Percentiles rank a stretch among this genome's conserved stretches.
phyloP scores from a whole-genome alignment of 805 yeast species.

The Clavispora asparagi region DNA sequence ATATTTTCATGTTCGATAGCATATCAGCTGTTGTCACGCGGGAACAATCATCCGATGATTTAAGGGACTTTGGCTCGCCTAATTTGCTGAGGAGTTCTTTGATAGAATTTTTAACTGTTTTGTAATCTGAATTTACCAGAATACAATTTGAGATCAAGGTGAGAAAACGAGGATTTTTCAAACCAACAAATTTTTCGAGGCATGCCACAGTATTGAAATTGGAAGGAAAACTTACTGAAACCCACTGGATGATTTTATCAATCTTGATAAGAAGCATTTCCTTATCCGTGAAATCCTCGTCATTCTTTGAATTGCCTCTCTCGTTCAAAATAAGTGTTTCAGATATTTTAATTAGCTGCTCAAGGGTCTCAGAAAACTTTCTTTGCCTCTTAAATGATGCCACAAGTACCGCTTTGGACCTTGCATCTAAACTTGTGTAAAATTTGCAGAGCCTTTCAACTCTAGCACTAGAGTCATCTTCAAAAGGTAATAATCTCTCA shows the following conservation, averaged over 20 bases:
- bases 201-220: constrained; percentile 43
- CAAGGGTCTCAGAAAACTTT: constrained; percentile 49
- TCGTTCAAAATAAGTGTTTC: constrained; percentile 37
- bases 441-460: constrained; percentile 51
- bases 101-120: constrained; percentile 54
- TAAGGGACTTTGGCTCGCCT: constrained; percentile 46
- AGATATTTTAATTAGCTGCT: constrained; percentile 36
- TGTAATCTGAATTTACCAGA: constrained; percentile 54
- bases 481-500: constrained; percentile 56
- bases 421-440: constrained; percentile 45
- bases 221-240: constrained; percentile 53
- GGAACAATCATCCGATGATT: constrained; percentile 21
- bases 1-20: constrained; percentile 47
- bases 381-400: constrained; percentile 70
- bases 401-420: constrained; percentile 56
- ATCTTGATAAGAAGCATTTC: constrained; percentile 28
- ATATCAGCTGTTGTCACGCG: constrained; percentile 44
- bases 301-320: constrained; percentile 22
- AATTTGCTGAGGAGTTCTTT: constrained; percentile 58
- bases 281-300: constrained; percentile 5
- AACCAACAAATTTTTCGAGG: constrained; percentile 45
- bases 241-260: constrained; percentile 57
- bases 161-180: constrained; percentile 56
- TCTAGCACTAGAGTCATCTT: constrained; percentile 40
- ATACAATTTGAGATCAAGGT: constrained; percentile 52